Evolutionary conservation across 2,329 filamentous ascomycete genomes (phyloP), one percentile per base, ranked within the genome.

Genomic region (Fusarium aywerte): DNA sequence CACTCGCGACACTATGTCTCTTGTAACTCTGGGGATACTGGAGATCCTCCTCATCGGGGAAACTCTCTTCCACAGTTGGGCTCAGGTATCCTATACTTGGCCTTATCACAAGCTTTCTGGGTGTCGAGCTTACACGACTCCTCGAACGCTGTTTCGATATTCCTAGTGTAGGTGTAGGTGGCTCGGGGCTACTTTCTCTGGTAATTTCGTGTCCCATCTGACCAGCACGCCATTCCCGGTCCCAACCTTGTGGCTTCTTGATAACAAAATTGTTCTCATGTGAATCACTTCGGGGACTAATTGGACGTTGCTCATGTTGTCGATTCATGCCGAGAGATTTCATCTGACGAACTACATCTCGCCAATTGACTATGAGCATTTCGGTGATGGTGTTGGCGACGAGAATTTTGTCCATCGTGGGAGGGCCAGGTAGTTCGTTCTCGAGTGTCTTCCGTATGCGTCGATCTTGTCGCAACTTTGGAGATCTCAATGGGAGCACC

Each of bases 281-380:
- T 11, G 62, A 55, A 13, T 58, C 54, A 23, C 58, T 62, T n/a
- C 39, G 50, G 3, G 64, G 47, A 23, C 58, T 67, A 15, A 16
- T 51, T 5, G 69, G 54, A 7, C 69, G 71, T 12, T 52, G 38
- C 15, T 74, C 66, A 18, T 65, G 72, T 15, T 65, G 68, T 25
- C 64, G 67, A 29, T 76, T 71, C 18, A 73, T 72, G 2, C 76
- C 76, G 3, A 89, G 71, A 39, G 78, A 81, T 57, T 79, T 84
- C 80, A 90, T 83, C 57, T 91, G 85, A 36, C 82, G 80, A 40
- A 89, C 85, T 12, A 90, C 81, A 45, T 89, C 87, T 58, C 85
- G 80, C 89, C 89, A 91, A 64, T 90, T 83, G 2, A 83, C 79
- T 47, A 91, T 86, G 7, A 91, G 77, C 87, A 91, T 90, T 73